Evolutionary conservation across 805 yeast genomes (phyloP).

Genomic region (Candida sithepensis): DNA sequence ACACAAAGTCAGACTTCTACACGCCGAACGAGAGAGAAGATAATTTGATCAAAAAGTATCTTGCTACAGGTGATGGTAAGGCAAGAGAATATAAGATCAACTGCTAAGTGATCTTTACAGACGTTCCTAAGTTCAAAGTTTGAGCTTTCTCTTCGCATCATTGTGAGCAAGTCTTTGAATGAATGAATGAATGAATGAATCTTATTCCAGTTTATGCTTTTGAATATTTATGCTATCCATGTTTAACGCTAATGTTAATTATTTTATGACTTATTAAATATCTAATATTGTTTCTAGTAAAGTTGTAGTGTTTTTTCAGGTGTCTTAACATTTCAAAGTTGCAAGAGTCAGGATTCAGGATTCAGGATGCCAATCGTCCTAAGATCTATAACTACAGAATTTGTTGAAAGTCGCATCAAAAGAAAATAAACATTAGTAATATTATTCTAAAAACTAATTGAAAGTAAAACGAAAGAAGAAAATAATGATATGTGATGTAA

Average conservation of each 20-base stretch:
- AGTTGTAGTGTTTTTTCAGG: background rate
- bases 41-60: constrained; percentile 23
- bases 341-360: too few species aligned
- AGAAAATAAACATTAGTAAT: background rate
- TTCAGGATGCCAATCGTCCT: background rate
- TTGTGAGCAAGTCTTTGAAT: background rate
- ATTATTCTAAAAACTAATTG: background rate
- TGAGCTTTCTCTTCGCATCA: background rate
- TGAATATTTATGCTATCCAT: background rate
- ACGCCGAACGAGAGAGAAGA: constrained; percentile 21
- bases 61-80: constrained; percentile 26
- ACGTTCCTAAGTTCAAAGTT: background rate
- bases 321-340: too few species aligned
- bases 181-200: background rate
- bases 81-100: constrained; percentile 25
- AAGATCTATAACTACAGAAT: too few species aligned
- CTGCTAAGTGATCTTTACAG: background rate
- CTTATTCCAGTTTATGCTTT: background rate
- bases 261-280: background rate
- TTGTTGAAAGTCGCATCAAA: background rate
- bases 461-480: background rate
- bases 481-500: background rate
- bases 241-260: background rate
- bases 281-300: background rate
- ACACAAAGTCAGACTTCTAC: constrained; percentile 26